Percentiles rank a stretch among this genome's conserved stretches.
Evolutionary conservation across 2,329 filamentous ascomycete genomes (phyloP).

Genomic region (Boeremia lycopersici): DNA sequence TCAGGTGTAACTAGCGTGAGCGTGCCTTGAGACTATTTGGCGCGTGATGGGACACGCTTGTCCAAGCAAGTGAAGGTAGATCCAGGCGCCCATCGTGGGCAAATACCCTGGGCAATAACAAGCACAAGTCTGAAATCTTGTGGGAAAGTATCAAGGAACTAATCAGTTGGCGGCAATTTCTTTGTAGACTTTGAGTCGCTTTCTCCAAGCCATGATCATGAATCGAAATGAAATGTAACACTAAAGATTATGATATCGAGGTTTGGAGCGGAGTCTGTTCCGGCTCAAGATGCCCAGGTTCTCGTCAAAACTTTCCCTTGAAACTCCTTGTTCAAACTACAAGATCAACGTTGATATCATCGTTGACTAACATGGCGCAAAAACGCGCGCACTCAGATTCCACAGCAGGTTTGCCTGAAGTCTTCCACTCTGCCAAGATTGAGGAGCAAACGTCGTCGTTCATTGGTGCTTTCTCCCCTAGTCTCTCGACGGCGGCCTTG

Average conservation of each 20-base stretch:
- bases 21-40: not conserved
- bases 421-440: constrained; percentile 55
- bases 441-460: constrained; percentile 60
- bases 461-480: constrained; percentile 57
- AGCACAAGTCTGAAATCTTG: not conserved
- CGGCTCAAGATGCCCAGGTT: constrained; percentile 19
- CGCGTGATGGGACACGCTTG: not conserved
- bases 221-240: not conserved
- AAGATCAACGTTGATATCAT: constrained; percentile 2
- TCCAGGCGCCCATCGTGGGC: no score
- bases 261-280: not conserved
- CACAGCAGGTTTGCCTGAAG: constrained; percentile 23
- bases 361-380: constrained; percentile 40
- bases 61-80: constrained; percentile 7
- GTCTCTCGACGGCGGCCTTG: constrained; percentile 47
- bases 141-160: no score
- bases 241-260: not conserved
- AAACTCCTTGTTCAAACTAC: constrained; percentile 1
- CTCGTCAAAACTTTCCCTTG: constrained; percentile 20
- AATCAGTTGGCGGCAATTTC: no score
- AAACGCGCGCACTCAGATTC: constrained; percentile 38
- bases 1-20: not conserved
- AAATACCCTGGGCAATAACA: not conserved
- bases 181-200: no score
- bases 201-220: not conserved